These are phyloP conservation scores for Manihot esculenta DNA, from an alignment of 441 rosid species.

Conservation along the genomic window DNA sequence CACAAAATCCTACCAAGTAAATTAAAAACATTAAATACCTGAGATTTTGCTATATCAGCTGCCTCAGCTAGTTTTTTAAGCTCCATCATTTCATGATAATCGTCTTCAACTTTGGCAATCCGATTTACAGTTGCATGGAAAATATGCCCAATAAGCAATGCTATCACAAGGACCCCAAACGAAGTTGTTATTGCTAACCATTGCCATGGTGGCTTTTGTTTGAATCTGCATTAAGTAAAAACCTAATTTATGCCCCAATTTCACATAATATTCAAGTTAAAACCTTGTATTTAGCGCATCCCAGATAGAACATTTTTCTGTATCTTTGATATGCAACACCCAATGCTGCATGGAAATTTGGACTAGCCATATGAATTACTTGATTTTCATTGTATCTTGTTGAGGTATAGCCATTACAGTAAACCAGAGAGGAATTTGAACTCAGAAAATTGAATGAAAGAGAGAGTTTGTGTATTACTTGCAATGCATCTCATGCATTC, in stretches of 20 bases:
- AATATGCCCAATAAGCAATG: constrained; percentile 69
- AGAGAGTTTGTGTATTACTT: constrained; percentile 47
- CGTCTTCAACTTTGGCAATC: constrained; percentile 83
- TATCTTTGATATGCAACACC: neutral
- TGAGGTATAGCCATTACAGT: neutral
- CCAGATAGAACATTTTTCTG: constrained; percentile 2
- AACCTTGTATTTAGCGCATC: neutral
- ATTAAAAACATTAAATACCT: constrained; percentile 45
- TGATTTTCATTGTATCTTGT: neutral
- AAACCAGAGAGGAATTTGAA: constrained; percentile 10
- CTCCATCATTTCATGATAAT: constrained; percentile 64
- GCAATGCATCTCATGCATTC: constrained; percentile 94
- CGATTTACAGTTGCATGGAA: constrained; percentile 74
- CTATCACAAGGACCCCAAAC: constrained; percentile 68
- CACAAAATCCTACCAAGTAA: constrained; percentile 16
- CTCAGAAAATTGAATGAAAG: constrained; percentile 4
- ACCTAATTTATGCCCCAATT: constrained; percentile 14
- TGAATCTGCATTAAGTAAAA: constrained; percentile 53
- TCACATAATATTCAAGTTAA: constrained; percentile 11
- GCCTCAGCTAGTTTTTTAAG: constrained; percentile 82
- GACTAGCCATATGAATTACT: neutral
- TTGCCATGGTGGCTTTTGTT: constrained; percentile 80
- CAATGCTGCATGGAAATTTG: neutral
- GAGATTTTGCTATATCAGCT: constrained; percentile 93
- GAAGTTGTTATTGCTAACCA: constrained; percentile 62